phyloP scores from a whole-genome alignment of 2,329 filamentous ascomycete species.

The Nannizzia gypsea region DNA sequence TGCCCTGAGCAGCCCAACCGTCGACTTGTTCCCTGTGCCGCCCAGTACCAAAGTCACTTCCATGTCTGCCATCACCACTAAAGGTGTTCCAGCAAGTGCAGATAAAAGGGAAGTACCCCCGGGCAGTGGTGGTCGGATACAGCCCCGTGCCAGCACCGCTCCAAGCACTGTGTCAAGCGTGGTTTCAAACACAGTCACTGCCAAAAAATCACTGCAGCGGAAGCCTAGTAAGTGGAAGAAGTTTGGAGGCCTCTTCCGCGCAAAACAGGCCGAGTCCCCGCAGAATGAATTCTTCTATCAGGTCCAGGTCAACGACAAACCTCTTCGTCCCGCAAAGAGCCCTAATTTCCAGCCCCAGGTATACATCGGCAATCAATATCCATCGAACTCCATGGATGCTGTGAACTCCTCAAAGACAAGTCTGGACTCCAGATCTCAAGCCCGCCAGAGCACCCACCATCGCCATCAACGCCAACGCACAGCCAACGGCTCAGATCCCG shows the following conservation, averaged over 20 bases:
- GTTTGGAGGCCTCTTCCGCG: conserved; percentile 34
- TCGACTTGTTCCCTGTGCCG: conserved; percentile 11
- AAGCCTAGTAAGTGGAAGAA: conserved; percentile 39
- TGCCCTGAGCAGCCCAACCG: conserved; percentile 57
- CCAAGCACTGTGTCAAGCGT: background rate
- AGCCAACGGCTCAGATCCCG: background rate
- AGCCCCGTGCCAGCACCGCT: background rate
- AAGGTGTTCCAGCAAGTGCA: background rate
- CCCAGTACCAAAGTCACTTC: background rate
- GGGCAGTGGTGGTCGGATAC: background rate
- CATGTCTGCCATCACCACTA: background rate
- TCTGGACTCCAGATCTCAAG: background rate
- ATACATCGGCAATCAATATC: conserved; percentile 3
- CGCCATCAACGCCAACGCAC: background rate
- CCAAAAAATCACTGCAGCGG: conserved; percentile 16
- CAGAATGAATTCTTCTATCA: conserved; percentile 22
- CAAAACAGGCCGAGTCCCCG: conserved; percentile 18
- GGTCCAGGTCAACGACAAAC: conserved; percentile 18
- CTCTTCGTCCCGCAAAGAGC: conserved; percentile 10
- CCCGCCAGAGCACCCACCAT: background rate
- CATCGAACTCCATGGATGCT: background rate
- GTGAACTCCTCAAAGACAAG: background rate
- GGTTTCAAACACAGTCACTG: background rate
- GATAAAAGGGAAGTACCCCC: background rate
- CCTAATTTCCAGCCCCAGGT: conserved; percentile 3